These are phyloP conservation scores for Plasmodium reichenowi DNA, from an alignment of 169 alveolate species.

Conservation along the genomic window DNA sequence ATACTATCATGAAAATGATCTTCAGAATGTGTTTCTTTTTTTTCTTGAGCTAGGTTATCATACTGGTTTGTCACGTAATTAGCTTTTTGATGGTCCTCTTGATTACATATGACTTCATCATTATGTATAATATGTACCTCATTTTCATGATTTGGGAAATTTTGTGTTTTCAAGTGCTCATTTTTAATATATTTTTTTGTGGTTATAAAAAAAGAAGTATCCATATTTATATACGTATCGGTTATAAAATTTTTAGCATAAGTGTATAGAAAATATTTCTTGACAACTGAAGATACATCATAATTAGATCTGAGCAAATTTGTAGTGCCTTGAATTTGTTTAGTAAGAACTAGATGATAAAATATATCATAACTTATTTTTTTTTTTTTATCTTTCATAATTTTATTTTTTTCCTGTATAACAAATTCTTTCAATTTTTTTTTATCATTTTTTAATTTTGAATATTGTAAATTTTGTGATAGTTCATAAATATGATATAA, in stretches of 20 bases:
- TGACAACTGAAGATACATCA: conserved; percentile 79
- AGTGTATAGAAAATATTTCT: conserved; percentile 69
- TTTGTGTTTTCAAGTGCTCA: neutral
- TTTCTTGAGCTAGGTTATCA: too few relatives aligned
- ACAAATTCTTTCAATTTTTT: conserved; percentile 32
- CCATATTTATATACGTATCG: neutral
- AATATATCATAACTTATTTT: conserved; percentile 62
- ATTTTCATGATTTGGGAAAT: too few relatives aligned
- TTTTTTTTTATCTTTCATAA: conserved; percentile 19
- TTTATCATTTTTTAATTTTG: conserved; percentile 23
- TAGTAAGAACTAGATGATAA: conserved; percentile 16
- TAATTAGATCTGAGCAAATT: conserved; percentile 78
- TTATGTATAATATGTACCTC: too few relatives aligned
- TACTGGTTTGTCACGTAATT: too few relatives aligned
- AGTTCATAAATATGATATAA: conserved; percentile 78
- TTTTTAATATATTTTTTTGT: neutral
- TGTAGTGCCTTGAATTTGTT: conserved; percentile 70
- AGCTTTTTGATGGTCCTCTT: too few relatives aligned
- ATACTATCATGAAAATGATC: neutral
- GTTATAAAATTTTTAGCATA: conserved; percentile 62
- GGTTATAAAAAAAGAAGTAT: conserved; percentile 3
- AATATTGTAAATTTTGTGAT: conserved; percentile 15
- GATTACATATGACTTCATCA: too few relatives aligned
- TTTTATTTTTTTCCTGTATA: conserved; percentile 20
- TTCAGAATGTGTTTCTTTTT: neutral